Evolutionary conservation across 148 eudicot species (phyloP).

Genomic region (Pouteria glomerata): DNA sequence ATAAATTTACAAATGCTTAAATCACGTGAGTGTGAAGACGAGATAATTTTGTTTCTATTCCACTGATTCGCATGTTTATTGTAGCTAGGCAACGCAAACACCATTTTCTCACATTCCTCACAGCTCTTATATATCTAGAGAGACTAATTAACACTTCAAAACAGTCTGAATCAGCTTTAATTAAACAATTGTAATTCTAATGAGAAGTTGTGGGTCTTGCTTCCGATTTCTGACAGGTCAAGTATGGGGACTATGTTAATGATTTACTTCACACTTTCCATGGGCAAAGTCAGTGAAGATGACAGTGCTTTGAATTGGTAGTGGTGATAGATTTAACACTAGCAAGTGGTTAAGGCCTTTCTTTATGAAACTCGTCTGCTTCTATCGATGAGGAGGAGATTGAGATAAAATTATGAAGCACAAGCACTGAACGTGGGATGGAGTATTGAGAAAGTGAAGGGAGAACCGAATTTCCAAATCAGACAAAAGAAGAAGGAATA

Average conservation of each 20-base stretch:
- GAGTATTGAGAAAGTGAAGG: background rate
- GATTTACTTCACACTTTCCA: constrained; percentile 56
- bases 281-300: constrained; percentile 25
- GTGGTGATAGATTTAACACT: background rate
- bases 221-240: constrained; percentile 37
- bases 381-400: background rate
- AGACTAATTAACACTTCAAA: too few relatives aligned
- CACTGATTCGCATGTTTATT: too few relatives aligned
- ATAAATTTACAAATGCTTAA: too few relatives aligned
- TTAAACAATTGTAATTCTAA: background rate
- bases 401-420: background rate
- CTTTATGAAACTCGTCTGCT: background rate
- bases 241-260: constrained; percentile 69
- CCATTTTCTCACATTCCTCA: too few relatives aligned
- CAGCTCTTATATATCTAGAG: too few relatives aligned
- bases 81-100: too few relatives aligned
- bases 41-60: too few relatives aligned
- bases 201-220: background rate
- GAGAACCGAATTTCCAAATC: background rate
- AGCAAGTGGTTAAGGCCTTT: background rate
- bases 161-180: too few relatives aligned
- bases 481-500: too few relatives aligned
- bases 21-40: too few relatives aligned
- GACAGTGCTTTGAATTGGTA: constrained; percentile 29
- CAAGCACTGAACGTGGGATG: too few relatives aligned